Evolutionary conservation across 768 basidiomycete genomes (phyloP), one percentile per base, ranked within the genome.

Genomic region (Boletus patriciae): DNA sequence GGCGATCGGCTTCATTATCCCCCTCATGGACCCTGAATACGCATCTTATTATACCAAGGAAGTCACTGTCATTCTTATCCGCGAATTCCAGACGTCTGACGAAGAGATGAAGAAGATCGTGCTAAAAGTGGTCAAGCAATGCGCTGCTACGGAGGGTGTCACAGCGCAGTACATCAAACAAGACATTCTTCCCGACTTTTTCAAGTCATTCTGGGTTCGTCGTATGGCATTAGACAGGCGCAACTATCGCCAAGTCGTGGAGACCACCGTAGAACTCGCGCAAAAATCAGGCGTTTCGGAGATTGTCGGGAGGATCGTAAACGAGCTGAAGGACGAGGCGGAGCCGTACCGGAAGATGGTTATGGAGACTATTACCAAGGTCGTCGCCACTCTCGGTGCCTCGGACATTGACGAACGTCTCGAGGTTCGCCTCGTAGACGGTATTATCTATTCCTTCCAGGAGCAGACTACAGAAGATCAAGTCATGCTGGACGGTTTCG

Each of bases 71-170:
- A 95, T 96, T 70, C 88, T 96, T 54, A 96, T 96, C 60, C 93
- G 97, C 68, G 96, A 98, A 76, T 98, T 98, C 79, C 94, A 96
- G 72, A 97, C 95, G 7, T 96, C 96, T 10, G 97, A 99, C 71
- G 97, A 99, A 73, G 97, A 99, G 79, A 99, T 99, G 97, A 96
- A 98, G 84, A 97, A 98, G 81, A 98, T 98, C 62, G 97, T 99
- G 6, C 76, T 99, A 49, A 98, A 98, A 73, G 97, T 99, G 54
- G 95, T 98, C 65, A 97, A 98, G 75, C 97, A 98, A 72, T 98
- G 97, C 68, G 93, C 97, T 33, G 92, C 94, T 10, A 99, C 97
- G 2, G 97, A 99, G 70, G 97, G 97, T 76, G 97, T 99, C 37
- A 94, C 94, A 0, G 86, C 97, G 3, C 82, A 85, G 40, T 99